Conservation (phyloP, 306 rosid species). For the Luffa acutangula region DNA sequence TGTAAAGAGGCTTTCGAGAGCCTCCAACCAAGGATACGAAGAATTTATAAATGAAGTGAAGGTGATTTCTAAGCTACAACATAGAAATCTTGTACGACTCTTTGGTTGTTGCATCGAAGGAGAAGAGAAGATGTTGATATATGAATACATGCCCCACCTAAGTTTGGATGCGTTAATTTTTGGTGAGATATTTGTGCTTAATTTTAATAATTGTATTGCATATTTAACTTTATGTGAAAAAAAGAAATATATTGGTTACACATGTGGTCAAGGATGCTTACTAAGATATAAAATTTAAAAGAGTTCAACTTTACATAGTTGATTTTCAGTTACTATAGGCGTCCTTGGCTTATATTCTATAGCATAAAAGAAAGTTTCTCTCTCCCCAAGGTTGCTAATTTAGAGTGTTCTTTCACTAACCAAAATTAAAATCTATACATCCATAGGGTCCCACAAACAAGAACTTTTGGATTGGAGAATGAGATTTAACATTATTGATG, state of each 20-base stretch:
- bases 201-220: not conserved
- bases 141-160: constrained; percentile 35
- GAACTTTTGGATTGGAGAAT: not conserved
- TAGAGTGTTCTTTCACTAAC: not conserved
- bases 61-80: constrained; percentile 38
- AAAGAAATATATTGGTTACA: no score
- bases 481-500: not conserved
- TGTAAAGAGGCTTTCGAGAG: constrained; percentile 24
- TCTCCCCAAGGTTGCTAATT: not conserved
- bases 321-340: no score
- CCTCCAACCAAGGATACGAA: constrained; percentile 30
- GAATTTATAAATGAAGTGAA: constrained; percentile 38
- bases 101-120: constrained; percentile 22
- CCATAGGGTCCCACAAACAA: not conserved
- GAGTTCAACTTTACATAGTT: no score
- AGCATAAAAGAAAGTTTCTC: not conserved
- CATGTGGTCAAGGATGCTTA: not conserved
- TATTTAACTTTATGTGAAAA: no score
- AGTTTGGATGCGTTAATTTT: constrained; percentile 34
- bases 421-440: not conserved
- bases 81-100: constrained; percentile 37
- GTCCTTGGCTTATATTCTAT: no score
- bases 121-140: constrained; percentile 26
- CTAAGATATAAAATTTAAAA: no score
- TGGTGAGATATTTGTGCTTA: constrained; percentile 9